A percentile compares a stretch with the other conserved stretches of the same genome.
Conservation (phyloP, 179 eudicot genomes). For the Beta lomatogona region DNA sequence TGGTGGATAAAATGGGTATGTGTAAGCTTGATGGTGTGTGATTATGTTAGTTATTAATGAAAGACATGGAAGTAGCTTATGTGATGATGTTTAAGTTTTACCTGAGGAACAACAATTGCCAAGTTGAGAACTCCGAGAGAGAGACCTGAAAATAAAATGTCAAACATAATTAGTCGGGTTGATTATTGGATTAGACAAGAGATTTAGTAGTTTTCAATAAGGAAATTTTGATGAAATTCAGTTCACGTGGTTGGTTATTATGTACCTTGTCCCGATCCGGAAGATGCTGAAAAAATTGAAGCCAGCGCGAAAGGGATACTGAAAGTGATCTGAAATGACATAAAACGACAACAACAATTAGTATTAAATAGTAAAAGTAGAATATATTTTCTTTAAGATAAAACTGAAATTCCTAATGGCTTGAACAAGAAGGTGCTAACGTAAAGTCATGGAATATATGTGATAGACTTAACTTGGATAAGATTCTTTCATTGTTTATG, state of each 20-base stretch:
- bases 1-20: slow-evolving; percentile 1
- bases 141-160: slow-evolving; percentile 24
- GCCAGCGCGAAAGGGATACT: slow-evolving; percentile 53
- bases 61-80: neutral
- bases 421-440: slow-evolving; percentile 16
- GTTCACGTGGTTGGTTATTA: neutral
- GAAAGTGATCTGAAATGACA: slow-evolving; percentile 34
- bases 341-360: neutral
- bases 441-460: slow-evolving; percentile 26
- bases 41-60: neutral
- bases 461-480: slow-evolving; percentile 20
- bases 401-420: slow-evolving; percentile 2
- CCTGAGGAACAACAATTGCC: slow-evolving; percentile 54
- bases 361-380: neutral
- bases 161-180: neutral
- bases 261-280: slow-evolving; percentile 31
- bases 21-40: neutral
- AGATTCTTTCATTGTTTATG: slow-evolving; percentile 10
- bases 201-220: neutral
- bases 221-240: neutral
- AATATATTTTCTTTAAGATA: neutral
- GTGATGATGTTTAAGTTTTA: slow-evolving; percentile 10
- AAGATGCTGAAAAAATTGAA: slow-evolving; percentile 35
- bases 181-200: slow-evolving; percentile 20
- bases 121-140: slow-evolving; percentile 50